A percentile compares a stretch with the other conserved stretches of the same genome.
Conservation (phyloP, 495 filamentous ascomycete species). For the Daldinia concentrica region DNA sequence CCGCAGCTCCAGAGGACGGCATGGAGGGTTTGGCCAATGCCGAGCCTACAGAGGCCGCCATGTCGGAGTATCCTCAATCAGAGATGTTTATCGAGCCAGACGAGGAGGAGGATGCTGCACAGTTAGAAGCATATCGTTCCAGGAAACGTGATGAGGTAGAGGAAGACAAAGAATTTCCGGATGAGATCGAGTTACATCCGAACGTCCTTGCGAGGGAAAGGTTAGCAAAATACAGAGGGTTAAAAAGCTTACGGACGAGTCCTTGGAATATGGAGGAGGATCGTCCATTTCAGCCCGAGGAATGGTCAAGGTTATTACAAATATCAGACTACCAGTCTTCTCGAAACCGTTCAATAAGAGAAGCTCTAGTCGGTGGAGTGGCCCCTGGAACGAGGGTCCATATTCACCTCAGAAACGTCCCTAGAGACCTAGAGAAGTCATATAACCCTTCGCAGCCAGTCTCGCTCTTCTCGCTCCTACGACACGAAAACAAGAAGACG, state of each 20-base stretch:
- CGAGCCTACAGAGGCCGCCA: slow-evolving; percentile 78
- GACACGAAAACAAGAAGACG: slow-evolving; percentile 93
- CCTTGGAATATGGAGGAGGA: slow-evolving; percentile 91
- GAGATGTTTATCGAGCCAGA: slow-evolving; percentile 90
- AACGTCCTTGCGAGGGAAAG: slow-evolving; percentile 87
- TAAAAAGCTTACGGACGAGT: slow-evolving; percentile 88
- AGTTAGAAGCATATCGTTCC: slow-evolving; percentile 80
- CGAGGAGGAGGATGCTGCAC: slow-evolving; percentile 82
- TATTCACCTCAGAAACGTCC: slow-evolving; percentile 79
- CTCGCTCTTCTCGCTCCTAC: slow-evolving; percentile 81
- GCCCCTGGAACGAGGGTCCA: slow-evolving; percentile 81
- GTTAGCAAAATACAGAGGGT: slow-evolving; percentile 82
- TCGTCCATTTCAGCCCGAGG: slow-evolving; percentile 81
- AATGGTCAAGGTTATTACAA: slow-evolving; percentile 85
- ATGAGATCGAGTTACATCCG: slow-evolving; percentile 94
- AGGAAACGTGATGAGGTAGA: slow-evolving; percentile 79
- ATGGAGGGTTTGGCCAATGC: slow-evolving; percentile 74
- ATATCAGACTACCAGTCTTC: slow-evolving; percentile 85
- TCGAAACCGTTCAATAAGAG: slow-evolving; percentile 75
- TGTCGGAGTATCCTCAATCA: slow-evolving; percentile 87
- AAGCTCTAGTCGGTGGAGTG: slow-evolving; percentile 87
- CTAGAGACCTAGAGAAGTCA: slow-evolving; percentile 63
- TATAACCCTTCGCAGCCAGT: slow-evolving; percentile 68
- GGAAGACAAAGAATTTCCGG: slow-evolving; percentile 94
- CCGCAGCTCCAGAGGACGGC: slow-evolving; percentile 76